Evolutionary conservation across 495 filamentous ascomycete genomes (phyloP).

Genomic region (Penicillium angulare): DNA sequence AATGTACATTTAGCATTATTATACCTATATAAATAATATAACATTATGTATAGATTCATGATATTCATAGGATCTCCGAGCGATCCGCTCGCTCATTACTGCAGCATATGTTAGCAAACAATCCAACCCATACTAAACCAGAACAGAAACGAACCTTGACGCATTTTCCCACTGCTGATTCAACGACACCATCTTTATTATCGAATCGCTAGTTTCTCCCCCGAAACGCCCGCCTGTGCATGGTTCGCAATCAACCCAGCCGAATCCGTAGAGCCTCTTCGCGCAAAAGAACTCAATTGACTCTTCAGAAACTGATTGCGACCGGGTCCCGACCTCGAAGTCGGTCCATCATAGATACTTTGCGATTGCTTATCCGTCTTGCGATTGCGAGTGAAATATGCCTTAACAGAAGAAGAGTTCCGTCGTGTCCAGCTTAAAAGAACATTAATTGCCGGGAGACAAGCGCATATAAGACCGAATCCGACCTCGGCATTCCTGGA

Average conservation of each 20-base stretch:
- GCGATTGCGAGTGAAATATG: neutral
- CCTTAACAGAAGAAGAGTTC: neutral
- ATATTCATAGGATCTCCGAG: too few species aligned
- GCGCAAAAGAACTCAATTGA: neutral
- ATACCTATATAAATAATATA: too few species aligned
- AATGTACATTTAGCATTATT: too few species aligned
- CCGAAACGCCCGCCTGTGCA: neutral
- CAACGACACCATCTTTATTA: slow-evolving; percentile 4
- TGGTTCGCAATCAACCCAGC: neutral
- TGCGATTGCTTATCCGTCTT: neutral
- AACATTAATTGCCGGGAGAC: slow-evolving; percentile 5
- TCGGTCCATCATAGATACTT: neutral
- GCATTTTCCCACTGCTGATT: slow-evolving; percentile 7
- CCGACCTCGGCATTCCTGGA: slow-evolving; percentile 5
- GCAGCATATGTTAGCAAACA: neutral
- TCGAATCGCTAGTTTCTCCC: neutral
- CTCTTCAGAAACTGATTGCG: neutral
- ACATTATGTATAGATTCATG: too few species aligned
- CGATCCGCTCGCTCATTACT: too few species aligned
- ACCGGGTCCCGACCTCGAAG: neutral
- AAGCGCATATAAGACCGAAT: slow-evolving; percentile 5
- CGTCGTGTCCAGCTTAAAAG: neutral
- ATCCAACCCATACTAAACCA: neutral
- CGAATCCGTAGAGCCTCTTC: neutral
- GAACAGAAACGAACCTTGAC: slow-evolving; percentile 1